Evolutionary conservation across 1,139 yeast genomes (phyloP).

Genomic region (Wickerhamiella pararugosa): DNA sequence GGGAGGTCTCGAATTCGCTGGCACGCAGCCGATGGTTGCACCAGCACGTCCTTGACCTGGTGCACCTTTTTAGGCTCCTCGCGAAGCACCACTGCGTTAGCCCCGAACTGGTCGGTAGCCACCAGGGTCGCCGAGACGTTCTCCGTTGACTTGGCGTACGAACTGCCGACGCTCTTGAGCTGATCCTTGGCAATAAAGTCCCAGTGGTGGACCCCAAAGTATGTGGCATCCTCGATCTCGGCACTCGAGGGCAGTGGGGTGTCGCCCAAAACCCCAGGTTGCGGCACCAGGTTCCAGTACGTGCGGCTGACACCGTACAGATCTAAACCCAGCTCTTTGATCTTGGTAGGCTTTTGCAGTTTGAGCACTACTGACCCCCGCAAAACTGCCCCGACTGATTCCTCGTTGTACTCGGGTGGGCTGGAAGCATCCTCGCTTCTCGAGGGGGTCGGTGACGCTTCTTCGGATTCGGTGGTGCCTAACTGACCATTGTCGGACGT

Average conservation of each 20-base stretch:
- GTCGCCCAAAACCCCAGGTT: conserved; percentile 16
- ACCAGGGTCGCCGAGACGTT: conserved; percentile 19
- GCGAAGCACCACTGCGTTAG: conserved; percentile 21
- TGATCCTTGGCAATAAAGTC: conserved; percentile 20
- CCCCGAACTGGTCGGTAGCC: conserved; percentile 23
- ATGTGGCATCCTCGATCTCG: conserved; percentile 22
- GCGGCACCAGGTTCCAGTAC: conserved; percentile 40
- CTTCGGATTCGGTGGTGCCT: not conserved
- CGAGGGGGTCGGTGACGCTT: not conserved
- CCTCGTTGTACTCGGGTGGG: conserved; percentile 3
- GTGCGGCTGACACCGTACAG: conserved; percentile 61
- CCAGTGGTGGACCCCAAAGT: conserved; percentile 25
- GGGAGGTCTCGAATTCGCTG: conserved; percentile 10
- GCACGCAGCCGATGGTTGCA: conserved; percentile 9
- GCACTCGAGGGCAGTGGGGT: conserved; percentile 16
- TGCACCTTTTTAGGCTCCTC: conserved; percentile 13
- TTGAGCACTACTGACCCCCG: conserved; percentile 68
- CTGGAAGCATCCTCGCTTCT: not conserved
- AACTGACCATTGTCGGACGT: not conserved
- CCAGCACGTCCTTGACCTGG: conserved; percentile 12
- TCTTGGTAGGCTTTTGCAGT: conserved; percentile 53
- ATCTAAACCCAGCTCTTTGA: conserved; percentile 44
- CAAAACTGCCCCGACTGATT: conserved; percentile 27
- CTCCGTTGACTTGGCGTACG: conserved; percentile 13
- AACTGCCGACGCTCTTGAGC: conserved; percentile 6